Percentiles rank a stretch among this genome's conserved stretches.
These are phyloP conservation scores for Hibiscus mutabilis DNA, from an alignment of 345 rosid species.

Conservation along the genomic window DNA sequence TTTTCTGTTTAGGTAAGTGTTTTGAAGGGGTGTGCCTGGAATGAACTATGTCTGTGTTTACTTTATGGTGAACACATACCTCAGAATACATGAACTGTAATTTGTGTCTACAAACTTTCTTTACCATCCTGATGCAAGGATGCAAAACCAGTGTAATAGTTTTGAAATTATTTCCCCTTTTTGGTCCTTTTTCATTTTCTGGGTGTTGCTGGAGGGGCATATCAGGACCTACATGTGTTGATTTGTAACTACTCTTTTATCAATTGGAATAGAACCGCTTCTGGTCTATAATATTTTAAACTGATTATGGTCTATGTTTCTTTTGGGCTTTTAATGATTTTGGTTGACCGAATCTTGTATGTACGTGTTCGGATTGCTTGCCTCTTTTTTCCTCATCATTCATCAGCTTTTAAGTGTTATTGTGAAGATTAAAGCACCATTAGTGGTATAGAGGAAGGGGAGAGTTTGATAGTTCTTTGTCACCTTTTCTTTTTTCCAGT, in stretches of 20 bases:
- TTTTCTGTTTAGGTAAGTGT: slow-evolving; percentile 68
- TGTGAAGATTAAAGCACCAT: background rate
- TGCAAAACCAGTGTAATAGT: background rate
- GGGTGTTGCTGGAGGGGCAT: background rate
- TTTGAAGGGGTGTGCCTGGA: background rate
- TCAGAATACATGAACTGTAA: background rate
- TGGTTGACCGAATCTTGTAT: background rate
- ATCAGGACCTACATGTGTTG: background rate
- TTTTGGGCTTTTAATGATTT: background rate
- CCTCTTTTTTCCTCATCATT: background rate
- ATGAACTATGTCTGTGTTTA: background rate
- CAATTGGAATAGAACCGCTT: background rate
- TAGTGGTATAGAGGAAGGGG: background rate
- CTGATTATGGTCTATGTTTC: background rate
- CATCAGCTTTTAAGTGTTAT: background rate
- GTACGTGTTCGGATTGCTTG: background rate
- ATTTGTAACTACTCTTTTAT: background rate
- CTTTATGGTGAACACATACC: background rate
- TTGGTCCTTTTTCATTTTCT: background rate
- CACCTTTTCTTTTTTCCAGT: background rate
- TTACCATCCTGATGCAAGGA: background rate
- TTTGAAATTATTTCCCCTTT: background rate
- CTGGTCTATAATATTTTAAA: background rate
- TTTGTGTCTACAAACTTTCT: background rate
- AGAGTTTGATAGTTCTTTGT: background rate